Percentiles rank a stretch among this genome's conserved stretches.
Evolutionary conservation across 176 grass and related monocot genomes (phyloP).

Genomic region (Sorghum bicolor): Sorghum_bicolor_NCBIv3 NC_012872.2:2002001-2002500

Average conservation of each 20-base stretch:
- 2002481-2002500: neutral
- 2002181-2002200: slow-evolving; percentile 95
- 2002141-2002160: slow-evolving; percentile 91
- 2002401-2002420: neutral
- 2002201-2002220: slow-evolving; percentile 79
- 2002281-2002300: slow-evolving; percentile 10
- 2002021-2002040: neutral
- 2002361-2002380: neutral
- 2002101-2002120: slow-evolving; percentile 79
- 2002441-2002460: neutral
- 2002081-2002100: slow-evolving; percentile 81
- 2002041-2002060: neutral
- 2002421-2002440: neutral
- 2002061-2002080: slow-evolving; percentile 60
- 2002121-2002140: slow-evolving; percentile 83
- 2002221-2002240: slow-evolving; percentile 94
- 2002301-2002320: neutral
- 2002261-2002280: slow-evolving; percentile 71
- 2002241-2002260: slow-evolving; percentile 94
- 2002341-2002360: neutral
- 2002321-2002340: neutral
- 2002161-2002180: slow-evolving; percentile 89
- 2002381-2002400: neutral
- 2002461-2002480: neutral
- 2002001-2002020: neutral